Base-by-base conservation (phyloP, 1,284 basidiomycete genomes). In the Lignosus rhinocerotis region DNA sequence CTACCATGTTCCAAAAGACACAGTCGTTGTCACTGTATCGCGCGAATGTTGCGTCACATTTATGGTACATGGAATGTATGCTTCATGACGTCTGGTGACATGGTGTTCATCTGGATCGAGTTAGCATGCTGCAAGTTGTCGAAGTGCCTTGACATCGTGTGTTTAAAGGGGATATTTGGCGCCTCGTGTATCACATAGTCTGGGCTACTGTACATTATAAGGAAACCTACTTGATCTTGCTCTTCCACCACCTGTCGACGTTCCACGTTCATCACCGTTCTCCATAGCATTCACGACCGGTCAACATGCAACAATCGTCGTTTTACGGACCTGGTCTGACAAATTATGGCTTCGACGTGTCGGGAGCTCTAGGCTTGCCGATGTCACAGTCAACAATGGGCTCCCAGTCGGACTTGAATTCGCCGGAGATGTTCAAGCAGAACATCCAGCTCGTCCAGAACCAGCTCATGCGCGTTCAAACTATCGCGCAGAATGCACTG, bases 401-500 rank as follows among this genome's bases (percentile, higher is more conserved):
- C 11, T 53, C 61, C 9, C 58, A 60, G 36, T 30, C 58, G 11
- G 84, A 85, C 59, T 77, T 75, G 8, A 84, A 82, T 64, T 82
- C 83, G 21, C 79, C 81, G 1, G 79, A 80, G 39, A 62, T 76
- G 12, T 85, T 87, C 75, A 82, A 80, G 60, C 78, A 80, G 46
- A 85, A 83, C 67, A 73, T 85, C 7, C 75, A 77, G 50, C 52
- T 79, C 19, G 74, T 77, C 0, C 78, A 79, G 39, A 73, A 76
- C 34, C 76, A 80, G n/a, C 72, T 84, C 3, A 61, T 71, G 3
- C 69, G 76, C 17, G 68, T 85, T 3, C 81, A 81, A 58, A 68
- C 65, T 8, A 67, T 80, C 2, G 79, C 82, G 0, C 71, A 76
- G 42, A 75, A 71, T 46, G 76, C 80, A 5, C 66, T 84, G n/a